Evolutionary conservation across 1,139 yeast species (phyloP).

Genomic region (Pichia sp.): DNA sequence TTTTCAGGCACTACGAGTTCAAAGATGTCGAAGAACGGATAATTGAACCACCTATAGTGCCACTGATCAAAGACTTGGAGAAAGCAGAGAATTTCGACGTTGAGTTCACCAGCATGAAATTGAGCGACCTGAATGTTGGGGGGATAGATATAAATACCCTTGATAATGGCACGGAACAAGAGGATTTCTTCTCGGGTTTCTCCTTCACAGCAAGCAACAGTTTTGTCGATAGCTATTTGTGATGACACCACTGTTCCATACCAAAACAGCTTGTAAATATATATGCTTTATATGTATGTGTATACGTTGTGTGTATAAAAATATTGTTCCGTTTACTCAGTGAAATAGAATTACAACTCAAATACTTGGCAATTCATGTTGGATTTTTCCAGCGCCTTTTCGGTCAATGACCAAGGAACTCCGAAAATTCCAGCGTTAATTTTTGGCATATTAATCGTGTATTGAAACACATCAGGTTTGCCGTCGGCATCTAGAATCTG

Average conservation of each 20-base stretch:
- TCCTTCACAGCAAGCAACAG: slow-evolving; percentile 37
- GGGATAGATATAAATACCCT: slow-evolving; percentile 1
- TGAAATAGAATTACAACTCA: slow-evolving; percentile 24
- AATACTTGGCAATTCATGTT: slow-evolving; percentile 42
- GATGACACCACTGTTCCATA: background rate
- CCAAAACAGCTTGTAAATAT: background rate
- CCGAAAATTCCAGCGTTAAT: slow-evolving; percentile 77
- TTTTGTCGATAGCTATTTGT: slow-evolving; percentile 27
- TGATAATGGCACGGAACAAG: background rate
- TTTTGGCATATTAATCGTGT: slow-evolving; percentile 57
- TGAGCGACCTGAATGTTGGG: slow-evolving; percentile 17
- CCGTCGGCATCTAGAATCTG: background rate
- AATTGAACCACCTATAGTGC: slow-evolving; percentile 75
- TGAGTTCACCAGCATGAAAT: slow-evolving; percentile 70
- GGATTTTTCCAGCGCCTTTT: slow-evolving; percentile 38
- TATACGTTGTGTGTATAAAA: background rate
- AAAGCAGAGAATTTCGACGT: slow-evolving; percentile 87
- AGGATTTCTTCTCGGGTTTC: slow-evolving; percentile 37
- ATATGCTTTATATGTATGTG: background rate
- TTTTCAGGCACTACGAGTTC: slow-evolving; percentile 82
- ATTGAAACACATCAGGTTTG: background rate
- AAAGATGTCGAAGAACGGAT: slow-evolving; percentile 47
- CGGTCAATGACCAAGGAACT: slow-evolving; percentile 76
- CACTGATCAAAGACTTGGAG: slow-evolving; percentile 76
- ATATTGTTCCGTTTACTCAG: background rate